phyloP scores from a whole-genome alignment of 2,329 filamentous ascomycete species.

The Phaeosphaeriaceae sp. region DNA sequence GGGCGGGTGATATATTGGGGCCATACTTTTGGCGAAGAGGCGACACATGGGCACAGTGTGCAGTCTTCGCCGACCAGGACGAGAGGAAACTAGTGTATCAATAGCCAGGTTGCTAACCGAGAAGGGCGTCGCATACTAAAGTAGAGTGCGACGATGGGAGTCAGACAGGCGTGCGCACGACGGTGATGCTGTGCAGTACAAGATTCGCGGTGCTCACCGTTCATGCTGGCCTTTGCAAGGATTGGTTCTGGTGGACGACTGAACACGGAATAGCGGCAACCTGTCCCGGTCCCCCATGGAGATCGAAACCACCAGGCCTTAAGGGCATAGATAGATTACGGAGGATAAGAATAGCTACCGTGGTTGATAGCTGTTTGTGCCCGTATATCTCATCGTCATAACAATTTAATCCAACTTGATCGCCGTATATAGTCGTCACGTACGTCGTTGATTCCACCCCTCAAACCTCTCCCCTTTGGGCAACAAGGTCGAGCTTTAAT shows the following conservation, averaged over 20 bases:
- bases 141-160: constrained; percentile 8
- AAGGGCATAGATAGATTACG: constrained; percentile 27
- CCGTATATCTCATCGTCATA: constrained; percentile 9
- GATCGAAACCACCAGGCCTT: constrained; percentile 25
- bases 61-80: not conserved
- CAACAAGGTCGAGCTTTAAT: constrained; percentile 27
- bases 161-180: not conserved
- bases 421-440: not conserved
- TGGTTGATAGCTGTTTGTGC: constrained; percentile 14
- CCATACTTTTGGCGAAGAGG: not conserved
- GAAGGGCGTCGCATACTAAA: constrained; percentile 4
- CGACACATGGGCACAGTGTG: too few relatives aligned
- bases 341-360: constrained; percentile 27
- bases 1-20: constrained; percentile 6
- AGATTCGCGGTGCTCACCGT: constrained; percentile 1
- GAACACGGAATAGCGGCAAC: constrained; percentile 40
- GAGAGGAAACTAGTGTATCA: constrained; percentile 10
- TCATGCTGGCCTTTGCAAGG: constrained; percentile 6
- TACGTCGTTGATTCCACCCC: not conserved
- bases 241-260: constrained; percentile 21
- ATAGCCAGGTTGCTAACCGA: constrained; percentile 9
- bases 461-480: constrained; percentile 15
- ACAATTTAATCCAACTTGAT: constrained; percentile 8
- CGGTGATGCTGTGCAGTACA: constrained; percentile 2
- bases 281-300: constrained; percentile 32